Conservation (phyloP, 2,329 filamentous ascomycete species). For the Trichoderma semiorbis region DNA sequence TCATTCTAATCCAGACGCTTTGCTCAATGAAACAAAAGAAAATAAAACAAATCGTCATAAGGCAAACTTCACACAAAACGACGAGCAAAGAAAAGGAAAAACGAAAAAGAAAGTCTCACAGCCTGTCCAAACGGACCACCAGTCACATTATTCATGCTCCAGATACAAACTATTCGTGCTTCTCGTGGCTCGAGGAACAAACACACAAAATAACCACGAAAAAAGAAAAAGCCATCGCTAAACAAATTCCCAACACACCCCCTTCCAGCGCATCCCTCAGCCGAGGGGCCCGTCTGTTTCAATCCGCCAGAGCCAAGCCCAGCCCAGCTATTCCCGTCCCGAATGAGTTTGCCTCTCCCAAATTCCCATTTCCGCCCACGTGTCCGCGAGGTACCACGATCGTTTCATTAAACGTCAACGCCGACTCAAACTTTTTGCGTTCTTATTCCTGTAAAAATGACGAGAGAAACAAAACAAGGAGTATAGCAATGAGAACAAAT, state of each 20-base stretch:
- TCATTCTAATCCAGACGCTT: background rate
- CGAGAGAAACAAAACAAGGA: background rate
- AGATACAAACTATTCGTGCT: background rate
- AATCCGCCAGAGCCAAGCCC: background rate
- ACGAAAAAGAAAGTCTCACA: background rate
- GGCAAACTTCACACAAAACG: background rate
- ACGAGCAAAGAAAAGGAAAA: background rate
- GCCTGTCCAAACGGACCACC: background rate
- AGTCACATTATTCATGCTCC: conserved; percentile 3
- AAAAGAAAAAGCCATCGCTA: background rate
- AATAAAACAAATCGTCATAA: background rate
- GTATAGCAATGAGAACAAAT: background rate
- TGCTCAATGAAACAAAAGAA: background rate
- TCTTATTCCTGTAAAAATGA: conserved; percentile 6
- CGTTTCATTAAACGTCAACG: conserved; percentile 10
- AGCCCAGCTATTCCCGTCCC: conserved; percentile 2
- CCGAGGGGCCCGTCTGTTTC: background rate
- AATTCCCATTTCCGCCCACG: background rate
- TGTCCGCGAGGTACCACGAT: conserved; percentile 9
- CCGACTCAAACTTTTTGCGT: conserved; percentile 11
- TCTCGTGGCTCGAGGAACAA: background rate
- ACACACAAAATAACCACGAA: background rate
- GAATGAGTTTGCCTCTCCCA: conserved; percentile 9
- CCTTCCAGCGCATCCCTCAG: background rate
- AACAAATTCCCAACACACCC: background rate